Evolutionary conservation across 768 basidiomycete genomes (phyloP), one percentile per base, ranked within the genome.

Genomic region (Mycena galericulata): DNA sequence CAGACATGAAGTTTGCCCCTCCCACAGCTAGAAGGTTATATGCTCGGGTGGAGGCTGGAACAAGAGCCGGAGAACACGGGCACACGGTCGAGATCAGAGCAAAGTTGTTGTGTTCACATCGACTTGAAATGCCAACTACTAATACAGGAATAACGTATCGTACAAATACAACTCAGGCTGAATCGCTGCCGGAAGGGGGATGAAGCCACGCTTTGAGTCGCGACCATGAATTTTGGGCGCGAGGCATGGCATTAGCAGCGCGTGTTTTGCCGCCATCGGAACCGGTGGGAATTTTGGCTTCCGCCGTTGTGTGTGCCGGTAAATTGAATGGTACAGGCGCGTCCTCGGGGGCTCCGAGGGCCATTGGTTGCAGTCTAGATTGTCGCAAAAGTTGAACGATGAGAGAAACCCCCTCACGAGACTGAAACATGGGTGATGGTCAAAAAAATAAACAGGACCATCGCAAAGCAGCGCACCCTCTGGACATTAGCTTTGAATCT

Each of bases 401-500:
- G 46, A 95, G 85, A 45, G 92, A 90, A 68, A 98, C 91, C 8
- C 96, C 96, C 79, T 95, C 92, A 47, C 94, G 92, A 73, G 93
- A 95, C 94, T 95, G 68, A 40, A 69, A 71, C 54, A 55, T 53
- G 60, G 12, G 38, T 62, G 34, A 62, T 34, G 55, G 49, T 45
- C 18, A 17, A 30, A 45, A 58, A 38, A 60, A 45, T 29, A 3
- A n/a, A 40, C 47, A 40, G 46, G 34, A 30, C 57, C 30, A 45
- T 56, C 27, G 54, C 40, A 29, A 51, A n/a, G n/a, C n/a, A n/a
- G n/a, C 24, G 80, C 90, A 60, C 76, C 92, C 96, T 74, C 89
- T 97, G 94, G 55, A 97, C 83, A 75, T 98, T 94, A 20, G 91
- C 88, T 78, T 96, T 95, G 82, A 97, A 96, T 68, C 88, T 89